Evolutionary conservation across 2,329 filamentous ascomycete species (phyloP).

Genomic region (Diplodia corticola): DNA sequence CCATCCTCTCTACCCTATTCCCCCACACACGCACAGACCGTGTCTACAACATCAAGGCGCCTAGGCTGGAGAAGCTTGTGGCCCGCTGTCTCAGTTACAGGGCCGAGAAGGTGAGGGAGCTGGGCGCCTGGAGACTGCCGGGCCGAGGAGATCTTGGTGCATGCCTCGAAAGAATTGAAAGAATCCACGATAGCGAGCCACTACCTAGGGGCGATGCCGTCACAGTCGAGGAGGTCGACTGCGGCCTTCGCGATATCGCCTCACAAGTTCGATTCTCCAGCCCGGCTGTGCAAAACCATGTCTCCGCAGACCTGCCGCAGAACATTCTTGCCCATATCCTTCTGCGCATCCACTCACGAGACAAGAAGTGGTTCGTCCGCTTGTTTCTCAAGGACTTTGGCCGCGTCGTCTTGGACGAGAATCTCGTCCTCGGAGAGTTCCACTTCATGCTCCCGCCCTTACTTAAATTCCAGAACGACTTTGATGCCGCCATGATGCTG

Average conservation of each 20-base stretch:
- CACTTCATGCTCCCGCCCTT: conserved; percentile 71
- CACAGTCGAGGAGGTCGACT: conserved; percentile 72
- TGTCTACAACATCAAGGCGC: conserved; percentile 69
- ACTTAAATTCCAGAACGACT: conserved; percentile 68
- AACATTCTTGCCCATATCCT: conserved; percentile 59
- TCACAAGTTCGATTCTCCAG: conserved; percentile 71
- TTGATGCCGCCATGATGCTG: conserved; percentile 60
- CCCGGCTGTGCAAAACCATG: conserved; percentile 42
- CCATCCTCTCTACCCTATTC: conserved; percentile 73
- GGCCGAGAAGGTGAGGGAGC: conserved; percentile 58
- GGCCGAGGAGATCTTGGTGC: conserved; percentile 68
- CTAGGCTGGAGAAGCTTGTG: conserved; percentile 65
- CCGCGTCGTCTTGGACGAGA: conserved; percentile 64
- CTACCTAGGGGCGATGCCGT: conserved; percentile 46
- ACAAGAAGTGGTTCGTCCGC: conserved; percentile 86
- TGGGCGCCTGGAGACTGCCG: conserved; percentile 62
- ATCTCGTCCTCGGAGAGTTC: conserved; percentile 58
- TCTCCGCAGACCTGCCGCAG: conserved; percentile 28
- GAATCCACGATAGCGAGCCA: conserved; percentile 53
- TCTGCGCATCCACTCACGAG: conserved; percentile 60
- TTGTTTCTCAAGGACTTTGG: conserved; percentile 74
- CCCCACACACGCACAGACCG: conserved; percentile 76
- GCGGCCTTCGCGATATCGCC: conserved; percentile 65
- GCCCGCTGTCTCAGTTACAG: conserved; percentile 67
- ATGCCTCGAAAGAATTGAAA: conserved; percentile 67